Conservation (phyloP, 1,284 basidiomycete species). For the Ceratobasidium sp. region DNA sequence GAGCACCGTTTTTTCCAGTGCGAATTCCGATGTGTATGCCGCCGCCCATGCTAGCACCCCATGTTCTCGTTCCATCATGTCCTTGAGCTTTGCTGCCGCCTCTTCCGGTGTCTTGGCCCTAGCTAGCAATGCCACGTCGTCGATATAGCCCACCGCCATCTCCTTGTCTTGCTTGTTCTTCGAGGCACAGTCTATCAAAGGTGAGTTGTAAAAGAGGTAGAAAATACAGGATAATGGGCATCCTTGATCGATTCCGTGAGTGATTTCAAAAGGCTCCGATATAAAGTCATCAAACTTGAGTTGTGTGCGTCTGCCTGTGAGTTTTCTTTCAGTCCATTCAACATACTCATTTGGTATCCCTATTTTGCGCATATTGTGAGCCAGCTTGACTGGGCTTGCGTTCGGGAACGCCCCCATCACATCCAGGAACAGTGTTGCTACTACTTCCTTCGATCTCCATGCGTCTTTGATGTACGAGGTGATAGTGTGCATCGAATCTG, state of each 20-base stretch:
- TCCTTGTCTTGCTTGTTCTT: background rate
- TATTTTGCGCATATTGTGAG: slow-evolving; percentile 52
- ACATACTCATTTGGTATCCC: background rate
- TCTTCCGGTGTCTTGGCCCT: slow-evolving; percentile 8
- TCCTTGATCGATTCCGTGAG: slow-evolving; percentile 40
- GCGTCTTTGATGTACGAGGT: slow-evolving; percentile 49
- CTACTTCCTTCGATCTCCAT: slow-evolving; percentile 43
- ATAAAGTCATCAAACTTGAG: slow-evolving; percentile 33
- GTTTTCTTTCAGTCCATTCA: slow-evolving; percentile 19
- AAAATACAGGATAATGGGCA: slow-evolving; percentile 40
- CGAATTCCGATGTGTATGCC: slow-evolving; percentile 18
- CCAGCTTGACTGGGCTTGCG: slow-evolving; percentile 49
- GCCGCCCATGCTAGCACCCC: slow-evolving; percentile 26
- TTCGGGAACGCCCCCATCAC: slow-evolving; percentile 52
- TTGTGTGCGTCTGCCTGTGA: slow-evolving; percentile 2
- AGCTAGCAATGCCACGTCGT: slow-evolving; percentile 38
- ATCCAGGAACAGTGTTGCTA: slow-evolving; percentile 42
- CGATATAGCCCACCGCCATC: slow-evolving; percentile 34
- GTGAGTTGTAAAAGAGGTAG: slow-evolving; percentile 38
- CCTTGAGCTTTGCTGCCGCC: background rate
- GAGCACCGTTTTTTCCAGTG: slow-evolving; percentile 28
- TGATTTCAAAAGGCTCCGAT: slow-evolving; percentile 13
- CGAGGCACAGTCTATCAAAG: background rate
- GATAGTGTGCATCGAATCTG: slow-evolving; percentile 54
- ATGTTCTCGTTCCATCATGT: slow-evolving; percentile 22